Evolutionary conservation across 352 stramenopile species (phyloP).

Genomic region (Globisporangium carolinianum): DNA sequence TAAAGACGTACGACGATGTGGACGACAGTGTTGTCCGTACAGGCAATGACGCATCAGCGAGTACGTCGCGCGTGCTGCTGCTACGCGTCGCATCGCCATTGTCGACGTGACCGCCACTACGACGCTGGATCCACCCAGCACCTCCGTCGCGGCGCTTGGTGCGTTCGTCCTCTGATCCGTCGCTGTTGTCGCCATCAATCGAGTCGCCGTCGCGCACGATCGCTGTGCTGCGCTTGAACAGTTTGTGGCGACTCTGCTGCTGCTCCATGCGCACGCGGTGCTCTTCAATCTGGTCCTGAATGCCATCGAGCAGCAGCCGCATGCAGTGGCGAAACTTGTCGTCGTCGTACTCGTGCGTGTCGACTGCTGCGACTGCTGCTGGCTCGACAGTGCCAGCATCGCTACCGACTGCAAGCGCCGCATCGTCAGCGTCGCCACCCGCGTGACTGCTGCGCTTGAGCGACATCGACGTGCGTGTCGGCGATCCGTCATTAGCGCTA

Average conservation of each 20-base stretch:
- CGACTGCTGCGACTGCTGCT: not conserved
- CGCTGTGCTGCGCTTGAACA: conserved; percentile 17
- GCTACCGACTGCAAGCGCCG: too few species aligned
- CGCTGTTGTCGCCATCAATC: conserved; percentile 1
- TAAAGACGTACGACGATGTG: conserved; percentile 53
- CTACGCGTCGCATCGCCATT: not conserved
- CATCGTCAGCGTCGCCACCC: conserved; percentile 1
- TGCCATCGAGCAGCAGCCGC: conserved; percentile 64
- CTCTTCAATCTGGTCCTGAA: conserved; percentile 81
- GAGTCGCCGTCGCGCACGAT: conserved; percentile 10
- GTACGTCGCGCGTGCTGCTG: not conserved
- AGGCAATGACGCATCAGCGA: not conserved
- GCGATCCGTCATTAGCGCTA: too few species aligned
- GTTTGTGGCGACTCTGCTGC: conserved; percentile 26
- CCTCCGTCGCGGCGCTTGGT: conserved; percentile 6
- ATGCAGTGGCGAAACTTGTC: conserved; percentile 61
- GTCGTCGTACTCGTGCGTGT: conserved; percentile 32
- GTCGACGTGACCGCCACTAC: not conserved
- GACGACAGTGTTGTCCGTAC: conserved; percentile 1
- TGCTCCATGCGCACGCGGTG: conserved; percentile 43
- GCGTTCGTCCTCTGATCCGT: conserved; percentile 10
- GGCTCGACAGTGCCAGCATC: too few species aligned
- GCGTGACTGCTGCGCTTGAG: conserved; percentile 12
- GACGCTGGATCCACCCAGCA: not conserved
- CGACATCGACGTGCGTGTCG: not conserved